phyloP scores from a whole-genome alignment of 257 asterid genomes.

The Paulownia fortunei region DNA sequence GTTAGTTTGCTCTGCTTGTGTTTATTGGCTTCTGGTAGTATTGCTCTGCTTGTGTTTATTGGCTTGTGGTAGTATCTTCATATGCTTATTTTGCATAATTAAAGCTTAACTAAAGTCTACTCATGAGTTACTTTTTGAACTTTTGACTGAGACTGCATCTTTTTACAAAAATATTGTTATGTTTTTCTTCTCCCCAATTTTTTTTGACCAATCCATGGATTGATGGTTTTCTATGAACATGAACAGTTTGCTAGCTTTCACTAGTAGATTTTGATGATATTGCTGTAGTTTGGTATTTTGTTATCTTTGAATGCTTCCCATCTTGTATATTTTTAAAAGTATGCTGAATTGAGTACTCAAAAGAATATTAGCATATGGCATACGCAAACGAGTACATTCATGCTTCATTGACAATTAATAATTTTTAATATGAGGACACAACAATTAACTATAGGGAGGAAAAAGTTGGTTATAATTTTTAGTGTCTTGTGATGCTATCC shows the following conservation, averaged over 20 bases:
- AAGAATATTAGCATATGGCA: conserved; percentile 28
- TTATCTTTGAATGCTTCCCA: conserved; percentile 16
- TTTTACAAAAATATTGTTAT: too few relatives aligned
- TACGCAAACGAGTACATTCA: conserved; percentile 40
- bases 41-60: conserved; percentile 9
- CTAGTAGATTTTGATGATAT: not conserved
- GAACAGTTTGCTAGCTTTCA: not conserved
- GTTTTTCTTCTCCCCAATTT: not conserved
- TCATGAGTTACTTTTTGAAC: not conserved
- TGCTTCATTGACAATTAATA: conserved; percentile 36
- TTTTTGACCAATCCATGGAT: not conserved
- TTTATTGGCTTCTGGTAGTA: conserved; percentile 9
- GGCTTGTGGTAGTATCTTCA: conserved; percentile 9
- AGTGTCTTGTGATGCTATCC: conserved; percentile 1
- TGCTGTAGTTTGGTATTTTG: conserved; percentile 10
- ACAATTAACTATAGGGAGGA: not conserved
- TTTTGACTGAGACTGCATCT: not conserved
- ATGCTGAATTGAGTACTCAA: conserved; percentile 23
- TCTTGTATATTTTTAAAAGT: conserved; percentile 9
- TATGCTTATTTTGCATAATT: conserved; percentile 4
- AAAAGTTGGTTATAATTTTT: too few relatives aligned
- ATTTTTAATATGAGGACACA: conserved; percentile 49
- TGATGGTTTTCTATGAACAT: not conserved
- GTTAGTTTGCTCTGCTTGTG: not conserved
- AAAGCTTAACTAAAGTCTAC: not conserved